These are phyloP conservation scores for Ambrosia artemisiifolia DNA, from an alignment of 129 eudicot species.

Conservation along the genomic window DNA sequence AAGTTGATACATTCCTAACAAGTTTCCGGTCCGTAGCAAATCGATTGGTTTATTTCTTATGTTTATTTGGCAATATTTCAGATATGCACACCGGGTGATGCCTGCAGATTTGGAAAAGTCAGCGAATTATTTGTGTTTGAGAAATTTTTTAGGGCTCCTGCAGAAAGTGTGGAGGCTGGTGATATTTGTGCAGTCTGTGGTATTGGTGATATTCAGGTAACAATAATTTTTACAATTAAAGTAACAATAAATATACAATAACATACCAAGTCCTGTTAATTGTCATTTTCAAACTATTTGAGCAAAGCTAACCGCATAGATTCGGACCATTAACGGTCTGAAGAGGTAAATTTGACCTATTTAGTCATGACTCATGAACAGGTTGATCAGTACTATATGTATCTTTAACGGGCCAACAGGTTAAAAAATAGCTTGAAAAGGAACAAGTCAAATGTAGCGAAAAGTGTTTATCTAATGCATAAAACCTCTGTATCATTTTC, in stretches of 20 bases:
- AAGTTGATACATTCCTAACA: not conserved
- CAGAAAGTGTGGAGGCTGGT: constrained; percentile 90
- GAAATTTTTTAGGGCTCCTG: constrained; percentile 80
- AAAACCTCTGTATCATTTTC: not conserved
- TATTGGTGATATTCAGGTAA: constrained; percentile 87
- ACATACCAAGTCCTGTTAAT: not conserved
- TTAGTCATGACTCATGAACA: not conserved
- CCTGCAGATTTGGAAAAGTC: constrained; percentile 84
- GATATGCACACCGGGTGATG: constrained; percentile 84
- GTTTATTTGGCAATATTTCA: constrained; percentile 18
- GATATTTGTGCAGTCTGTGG: constrained; percentile 98
- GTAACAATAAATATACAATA: not conserved
- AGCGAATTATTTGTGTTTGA: constrained; percentile 88
- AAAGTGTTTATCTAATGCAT: not conserved
- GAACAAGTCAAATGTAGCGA: not conserved
- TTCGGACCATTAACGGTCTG: not conserved
- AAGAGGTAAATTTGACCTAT: not conserved
- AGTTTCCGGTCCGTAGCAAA: not conserved
- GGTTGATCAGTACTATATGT: not conserved
- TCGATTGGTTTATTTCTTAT: not conserved
- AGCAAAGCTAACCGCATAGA: not conserved
- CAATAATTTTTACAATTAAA: not conserved
- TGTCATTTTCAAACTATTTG: constrained; percentile 10
- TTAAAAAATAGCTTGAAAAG: not conserved
- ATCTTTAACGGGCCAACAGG: not conserved